phyloP scores from a whole-genome alignment of 495 filamentous ascomycete genomes.

The Aspergillus sclerotiicarbonarius region DNA sequence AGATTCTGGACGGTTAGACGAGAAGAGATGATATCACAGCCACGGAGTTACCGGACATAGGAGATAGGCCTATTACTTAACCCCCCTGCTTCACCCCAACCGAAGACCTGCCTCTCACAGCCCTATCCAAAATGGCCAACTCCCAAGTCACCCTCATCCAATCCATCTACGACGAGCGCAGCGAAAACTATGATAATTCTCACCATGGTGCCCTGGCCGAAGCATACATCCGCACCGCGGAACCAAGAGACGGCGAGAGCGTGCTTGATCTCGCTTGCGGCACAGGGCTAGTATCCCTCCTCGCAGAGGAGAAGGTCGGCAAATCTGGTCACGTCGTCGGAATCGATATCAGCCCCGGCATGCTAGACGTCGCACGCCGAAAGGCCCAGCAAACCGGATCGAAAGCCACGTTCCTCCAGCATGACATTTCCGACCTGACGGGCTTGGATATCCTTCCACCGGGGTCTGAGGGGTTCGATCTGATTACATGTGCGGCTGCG shows the following conservation, averaged over 20 bases:
- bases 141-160: background rate
- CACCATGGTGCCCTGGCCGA: constrained; percentile 14
- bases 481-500: constrained; percentile 17
- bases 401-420: constrained; percentile 22
- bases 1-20: too few species aligned
- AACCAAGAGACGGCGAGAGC: constrained; percentile 25
- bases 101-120: too few species aligned
- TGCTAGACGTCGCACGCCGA: constrained; percentile 31
- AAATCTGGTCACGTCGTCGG: constrained; percentile 34
- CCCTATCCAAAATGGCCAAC: background rate
- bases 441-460: background rate
- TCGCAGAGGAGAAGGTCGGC: constrained; percentile 31
- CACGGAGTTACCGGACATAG: background rate
- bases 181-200: constrained; percentile 13
- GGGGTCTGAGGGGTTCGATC: constrained; percentile 13
- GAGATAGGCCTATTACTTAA: background rate
- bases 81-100: too few species aligned
- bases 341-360: constrained; percentile 39
- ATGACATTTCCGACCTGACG: constrained; percentile 35
- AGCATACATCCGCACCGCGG: constrained; percentile 20
- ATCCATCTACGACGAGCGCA: constrained; percentile 13
- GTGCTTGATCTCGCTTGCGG: constrained; percentile 47
- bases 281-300: constrained; percentile 39
- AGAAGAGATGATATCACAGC: background rate
- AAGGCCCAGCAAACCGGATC: constrained; percentile 1